Evolutionary conservation across 441 rosid genomes (phyloP).

Genomic region (Macaranga tanarius): DNA sequence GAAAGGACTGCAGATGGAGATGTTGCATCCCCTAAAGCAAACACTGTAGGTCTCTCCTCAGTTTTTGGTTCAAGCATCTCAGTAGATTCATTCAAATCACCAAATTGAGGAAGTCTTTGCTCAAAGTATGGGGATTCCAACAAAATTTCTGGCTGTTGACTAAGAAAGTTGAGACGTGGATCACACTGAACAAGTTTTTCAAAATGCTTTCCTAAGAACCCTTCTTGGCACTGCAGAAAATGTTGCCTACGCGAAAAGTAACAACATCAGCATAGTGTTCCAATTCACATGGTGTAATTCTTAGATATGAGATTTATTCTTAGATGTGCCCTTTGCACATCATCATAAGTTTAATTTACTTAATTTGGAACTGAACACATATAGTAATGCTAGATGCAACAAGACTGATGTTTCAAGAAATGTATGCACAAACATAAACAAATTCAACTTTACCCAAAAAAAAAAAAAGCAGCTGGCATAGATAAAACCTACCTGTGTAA

Average conservation of each 20-base stretch:
- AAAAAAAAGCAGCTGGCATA: background rate
- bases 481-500: slow-evolving; percentile 37
- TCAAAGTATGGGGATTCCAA: slow-evolving; percentile 52
- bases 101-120: slow-evolving; percentile 25
- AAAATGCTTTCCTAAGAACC: slow-evolving; percentile 51
- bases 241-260: slow-evolving; percentile 37
- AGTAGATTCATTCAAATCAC: slow-evolving; percentile 32
- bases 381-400: background rate
- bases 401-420: background rate
- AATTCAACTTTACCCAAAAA: background rate
- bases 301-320: background rate
- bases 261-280: slow-evolving; percentile 1
- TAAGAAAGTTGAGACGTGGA: slow-evolving; percentile 53
- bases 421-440: background rate
- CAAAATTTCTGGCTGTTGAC: slow-evolving; percentile 46
- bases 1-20: slow-evolving; percentile 40
- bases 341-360: background rate
- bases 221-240: slow-evolving; percentile 53
- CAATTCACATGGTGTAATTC: background rate
- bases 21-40: slow-evolving; percentile 33
- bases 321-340: background rate
- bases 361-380: background rate
- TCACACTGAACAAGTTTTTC: slow-evolving; percentile 66
- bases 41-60: slow-evolving; percentile 34
- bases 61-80: slow-evolving; percentile 25